Conservation (phyloP, 1,284 basidiomycete species). For the Ganoderma resinaceum region DNA sequence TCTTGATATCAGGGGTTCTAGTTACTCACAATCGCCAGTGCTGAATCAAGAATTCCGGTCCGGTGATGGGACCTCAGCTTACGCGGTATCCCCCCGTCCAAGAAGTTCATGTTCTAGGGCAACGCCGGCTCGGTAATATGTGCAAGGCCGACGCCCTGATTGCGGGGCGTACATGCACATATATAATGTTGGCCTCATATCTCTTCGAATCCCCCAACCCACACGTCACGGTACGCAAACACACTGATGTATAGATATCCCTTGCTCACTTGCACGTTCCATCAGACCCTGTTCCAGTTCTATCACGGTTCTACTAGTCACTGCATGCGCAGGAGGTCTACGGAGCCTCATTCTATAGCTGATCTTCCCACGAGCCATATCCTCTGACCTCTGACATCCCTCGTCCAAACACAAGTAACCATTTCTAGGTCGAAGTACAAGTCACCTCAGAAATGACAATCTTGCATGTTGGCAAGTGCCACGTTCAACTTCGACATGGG, state of each 20-base stretch:
- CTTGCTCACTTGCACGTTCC: no score
- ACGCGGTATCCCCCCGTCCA: not conserved
- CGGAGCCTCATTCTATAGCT: no score
- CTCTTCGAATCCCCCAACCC: not conserved
- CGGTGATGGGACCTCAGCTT: not conserved
- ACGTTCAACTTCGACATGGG: no score
- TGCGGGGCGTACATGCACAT: not conserved
- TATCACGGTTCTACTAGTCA: no score
- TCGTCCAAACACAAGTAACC: not conserved
- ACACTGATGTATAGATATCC: not conserved
- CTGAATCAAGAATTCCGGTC: not conserved
- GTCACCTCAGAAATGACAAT: constrained; percentile 12
- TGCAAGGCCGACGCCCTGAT: not conserved
- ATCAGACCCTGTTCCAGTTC: no score
- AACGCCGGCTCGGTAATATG: not conserved
- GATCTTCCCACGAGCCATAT: not conserved
- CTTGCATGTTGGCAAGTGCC: constrained; percentile 22
- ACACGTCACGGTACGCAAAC: not conserved
- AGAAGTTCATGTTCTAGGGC: not conserved
- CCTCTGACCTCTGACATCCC: not conserved
- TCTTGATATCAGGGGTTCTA: not conserved
- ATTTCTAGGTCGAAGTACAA: not conserved
- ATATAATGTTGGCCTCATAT: not conserved
- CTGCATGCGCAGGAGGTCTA: no score
- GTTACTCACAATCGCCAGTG: not conserved